Percentiles rank a stretch among this genome's conserved stretches.
phyloP scores from a whole-genome alignment of 2,329 filamentous ascomycete genomes.

The Aureobasidium sp. region DNA sequence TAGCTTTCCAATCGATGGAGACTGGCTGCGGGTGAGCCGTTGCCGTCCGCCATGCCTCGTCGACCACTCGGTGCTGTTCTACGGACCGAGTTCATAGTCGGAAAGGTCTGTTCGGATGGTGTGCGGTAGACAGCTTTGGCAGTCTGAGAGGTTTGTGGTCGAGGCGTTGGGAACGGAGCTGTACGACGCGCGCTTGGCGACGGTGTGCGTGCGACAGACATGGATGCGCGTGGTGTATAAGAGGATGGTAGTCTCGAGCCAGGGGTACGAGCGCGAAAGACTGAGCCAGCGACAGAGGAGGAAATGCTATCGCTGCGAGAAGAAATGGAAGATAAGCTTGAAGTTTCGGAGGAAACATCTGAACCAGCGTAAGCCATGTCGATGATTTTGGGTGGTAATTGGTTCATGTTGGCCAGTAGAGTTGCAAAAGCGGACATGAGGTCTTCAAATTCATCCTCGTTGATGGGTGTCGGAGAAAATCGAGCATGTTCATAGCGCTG shows the following conservation, averaged over 20 bases:
- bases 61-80: background rate
- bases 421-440: conserved; percentile 82
- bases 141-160: background rate
- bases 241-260: background rate
- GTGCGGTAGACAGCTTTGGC: background rate
- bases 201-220: conserved; percentile 4
- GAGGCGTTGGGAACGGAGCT: background rate
- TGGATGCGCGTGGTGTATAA: conserved; percentile 8
- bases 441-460: conserved; percentile 61
- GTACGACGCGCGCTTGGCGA: background rate
- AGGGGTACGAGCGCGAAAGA: background rate
- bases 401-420: conserved; percentile 63
- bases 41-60: background rate
- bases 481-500: conserved; percentile 73
- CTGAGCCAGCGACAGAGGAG: conserved; percentile 8
- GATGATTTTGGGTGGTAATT: background rate
- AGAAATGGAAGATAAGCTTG: conserved; percentile 4
- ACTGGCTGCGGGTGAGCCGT: background rate
- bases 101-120: background rate
- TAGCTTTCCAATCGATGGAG: background rate
- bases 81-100: background rate
- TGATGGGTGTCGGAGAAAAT: conserved; percentile 64
- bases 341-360: background rate
- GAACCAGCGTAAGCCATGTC: background rate
- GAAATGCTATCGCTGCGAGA: conserved; percentile 5